phyloP scores from a whole-genome alignment of 2,329 filamentous ascomycete species.

The Zymoseptoria pseudotritici region DNA sequence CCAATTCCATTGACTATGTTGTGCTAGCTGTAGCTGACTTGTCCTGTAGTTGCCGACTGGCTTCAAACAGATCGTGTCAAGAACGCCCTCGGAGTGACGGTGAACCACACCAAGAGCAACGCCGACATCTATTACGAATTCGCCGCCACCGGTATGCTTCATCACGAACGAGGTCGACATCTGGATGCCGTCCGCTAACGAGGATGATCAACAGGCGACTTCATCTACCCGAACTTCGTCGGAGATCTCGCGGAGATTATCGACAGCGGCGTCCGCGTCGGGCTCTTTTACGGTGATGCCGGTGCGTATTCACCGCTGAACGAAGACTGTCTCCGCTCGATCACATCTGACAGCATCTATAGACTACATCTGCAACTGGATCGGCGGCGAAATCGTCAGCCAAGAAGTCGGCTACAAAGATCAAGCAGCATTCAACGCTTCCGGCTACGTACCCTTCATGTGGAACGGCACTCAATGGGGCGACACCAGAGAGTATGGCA shows the following conservation, averaged over 20 bases:
- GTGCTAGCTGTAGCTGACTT: neutral
- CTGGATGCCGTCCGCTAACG: neutral
- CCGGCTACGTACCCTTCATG: constrained; percentile 21
- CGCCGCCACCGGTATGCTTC: constrained; percentile 36
- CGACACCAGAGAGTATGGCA: constrained; percentile 29
- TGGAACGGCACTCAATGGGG: constrained; percentile 34
- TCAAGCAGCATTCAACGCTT: constrained; percentile 21
- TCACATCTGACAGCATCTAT: constrained; percentile 1
- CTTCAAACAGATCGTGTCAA: constrained; percentile 52
- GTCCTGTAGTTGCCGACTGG: constrained; percentile 34
- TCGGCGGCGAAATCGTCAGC: constrained; percentile 33
- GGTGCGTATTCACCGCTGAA: neutral
- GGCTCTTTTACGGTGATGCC: constrained; percentile 33
- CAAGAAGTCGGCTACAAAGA: constrained; percentile 33
- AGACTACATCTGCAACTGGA: constrained; percentile 37
- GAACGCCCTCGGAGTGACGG: constrained; percentile 47
- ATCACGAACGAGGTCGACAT: neutral
- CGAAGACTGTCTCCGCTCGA: no score
- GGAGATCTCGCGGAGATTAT: constrained; percentile 37
- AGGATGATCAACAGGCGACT: constrained; percentile 39
- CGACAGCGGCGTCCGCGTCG: constrained; percentile 32
- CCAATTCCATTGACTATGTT: neutral
- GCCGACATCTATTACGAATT: constrained; percentile 42
- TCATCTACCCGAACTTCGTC: constrained; percentile 54
- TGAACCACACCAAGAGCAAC: constrained; percentile 48